A percentile compares a stretch with the other conserved stretches of the same genome.
Evolutionary conservation across 805 yeast genomes (phyloP).

Genomic region (Myxozyma sirexii): DNA sequence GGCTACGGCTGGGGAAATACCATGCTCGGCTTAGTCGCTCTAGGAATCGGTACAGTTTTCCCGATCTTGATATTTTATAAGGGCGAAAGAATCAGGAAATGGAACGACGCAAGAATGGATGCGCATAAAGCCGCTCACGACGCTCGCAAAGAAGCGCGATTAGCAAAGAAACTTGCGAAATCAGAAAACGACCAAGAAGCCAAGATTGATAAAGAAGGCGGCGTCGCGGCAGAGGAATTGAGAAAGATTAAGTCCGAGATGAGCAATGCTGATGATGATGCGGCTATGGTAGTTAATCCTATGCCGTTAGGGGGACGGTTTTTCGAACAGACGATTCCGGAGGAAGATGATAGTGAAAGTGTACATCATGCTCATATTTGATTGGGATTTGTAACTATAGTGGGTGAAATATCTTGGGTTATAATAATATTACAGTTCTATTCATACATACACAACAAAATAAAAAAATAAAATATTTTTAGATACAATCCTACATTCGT

Average conservation of each 20-base stretch:
- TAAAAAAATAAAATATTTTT: background rate
- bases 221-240: background rate
- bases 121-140: conserved; percentile 14
- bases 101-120: conserved; percentile 41
- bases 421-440: background rate
- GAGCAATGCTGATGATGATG: background rate
- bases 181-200: conserved; percentile 4
- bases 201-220: background rate
- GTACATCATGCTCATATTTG: background rate
- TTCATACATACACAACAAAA: background rate
- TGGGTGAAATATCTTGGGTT: no score
- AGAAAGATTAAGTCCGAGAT: background rate
- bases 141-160: conserved; percentile 8
- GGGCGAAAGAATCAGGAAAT: conserved; percentile 60
- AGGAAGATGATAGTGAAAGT: conserved; percentile 5
- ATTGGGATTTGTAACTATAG: background rate
- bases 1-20: conserved; percentile 82
- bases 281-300: background rate
- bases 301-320: no score
- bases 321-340: conserved; percentile 8
- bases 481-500: conserved; percentile 11
- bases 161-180: conserved; percentile 3
- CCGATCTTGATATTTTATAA: conserved; percentile 59
- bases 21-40: conserved; percentile 61
- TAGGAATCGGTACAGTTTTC: conserved; percentile 58